Evolutionary conservation across 192 early-diverging fungal genomes (phyloP), one percentile per base, ranked within the genome.

Genomic region (Backusella tuberculispora): DNA sequence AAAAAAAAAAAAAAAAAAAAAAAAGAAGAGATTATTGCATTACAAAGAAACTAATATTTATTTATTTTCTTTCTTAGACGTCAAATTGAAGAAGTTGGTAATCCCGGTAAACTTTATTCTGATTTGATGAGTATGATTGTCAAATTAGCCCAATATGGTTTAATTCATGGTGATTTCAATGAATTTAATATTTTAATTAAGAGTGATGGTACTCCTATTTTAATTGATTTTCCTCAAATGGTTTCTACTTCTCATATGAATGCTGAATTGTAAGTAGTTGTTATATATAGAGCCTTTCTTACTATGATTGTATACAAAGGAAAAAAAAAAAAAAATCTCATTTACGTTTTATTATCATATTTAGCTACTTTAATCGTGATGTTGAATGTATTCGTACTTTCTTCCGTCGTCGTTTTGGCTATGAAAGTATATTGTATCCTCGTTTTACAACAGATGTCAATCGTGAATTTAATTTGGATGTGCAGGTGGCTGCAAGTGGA

Each of bases 181-280:
- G 98, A 99, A 75, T 99, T 99, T 85, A 99, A 99, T 83, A 90
- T 99, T 48, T 85, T 99, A 78, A 86, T 99, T 66, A 88, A 87
- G 48, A 92, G 91, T 43, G 83, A 89, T 74, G 95, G 94, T 19
- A 81, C 88, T 1, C 97, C 98, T 15, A 83, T 98, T 8, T 84
- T 99, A 50, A 99, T 99, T 70, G 98, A 99, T 87, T 99, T 99
- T 75, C 98, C 98, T 3, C 98, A 99, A 83, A 99, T 99, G 98
- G 96, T 99, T 19, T 99, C 97, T 15, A 99, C 93, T 1, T 93
- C 92, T 17, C 98, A 99, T 74, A 72, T 86, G 12, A 99, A 99
- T 78, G 98, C 97, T 19, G 96, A 99, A 85, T 93, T 85, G 83
- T 92, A 79, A 69, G 80, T 71, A 45, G 0, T 34, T 34, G 29